Evolutionary conservation across 805 yeast genomes (phyloP), one percentile per base, ranked within the genome.

Genomic region (Cyberlindnera euphorbiiphila): DNA sequence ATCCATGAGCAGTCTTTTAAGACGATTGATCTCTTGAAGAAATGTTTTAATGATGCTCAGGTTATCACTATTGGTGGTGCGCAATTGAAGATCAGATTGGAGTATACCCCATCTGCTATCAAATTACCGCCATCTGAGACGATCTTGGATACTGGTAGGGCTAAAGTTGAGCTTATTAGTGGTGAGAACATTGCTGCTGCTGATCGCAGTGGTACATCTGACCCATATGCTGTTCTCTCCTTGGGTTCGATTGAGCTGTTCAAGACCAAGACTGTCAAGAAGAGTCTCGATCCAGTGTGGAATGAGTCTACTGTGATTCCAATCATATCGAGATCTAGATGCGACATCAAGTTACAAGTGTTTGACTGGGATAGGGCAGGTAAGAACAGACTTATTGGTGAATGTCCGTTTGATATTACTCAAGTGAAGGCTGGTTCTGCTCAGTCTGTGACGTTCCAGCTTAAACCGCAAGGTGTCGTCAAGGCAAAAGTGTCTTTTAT

Each of bases 301-400:
- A 80, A 85, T 56, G 93, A 85, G 50, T 59, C 64, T 7, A 65
- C 74, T 17, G 68, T 67, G 4, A 60, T 86, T 47, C 79, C 84
- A 4, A 59, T 84, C 41, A 68, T 74, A 25, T 81, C 93, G 0
- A 74, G 86, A 58, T 63, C 78, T 2, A 71, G 83, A 54, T 64
- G 73, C 18, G 50, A 62, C 13, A 56, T 82, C 20, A 44, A 59
- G 23, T 48, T 80, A 17, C 71, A 70, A 30, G 76, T 80, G 13
- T 74, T 62, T 51, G 93, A 85, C 59, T 85, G 91, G 91, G 93
- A 85, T 60, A 69, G 81, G 55, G 73, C 88, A 17, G 89, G 85
- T 45, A 74, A 70, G 35, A 76, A 80, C 59, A 84, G 77, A 45
- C 55, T 69, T 17, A 58, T 85, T 34, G 89, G 89, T 29, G 50